Base-by-base conservation (phyloP, 768 basidiomycete species). In the Chalciporus piperatus region DNA sequence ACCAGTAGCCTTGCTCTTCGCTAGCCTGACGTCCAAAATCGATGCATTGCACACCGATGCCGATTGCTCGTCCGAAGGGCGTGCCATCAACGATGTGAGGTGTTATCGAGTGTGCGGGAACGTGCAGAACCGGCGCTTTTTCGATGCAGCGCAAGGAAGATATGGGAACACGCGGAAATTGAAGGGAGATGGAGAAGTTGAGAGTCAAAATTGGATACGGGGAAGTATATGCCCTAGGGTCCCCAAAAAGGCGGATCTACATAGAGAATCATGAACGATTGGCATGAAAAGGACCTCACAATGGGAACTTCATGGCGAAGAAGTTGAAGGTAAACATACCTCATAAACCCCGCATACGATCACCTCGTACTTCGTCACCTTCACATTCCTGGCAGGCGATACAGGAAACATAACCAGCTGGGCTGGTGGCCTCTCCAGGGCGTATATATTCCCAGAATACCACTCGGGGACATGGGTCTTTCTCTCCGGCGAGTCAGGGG, bases 401-500 rank as follows among this genome's bases (percentile, higher is more conserved):
- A 59, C 61, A 27, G 84, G 87, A 41, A 87, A 71, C 22, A 64
- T 66, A 30, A 84, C 74, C 30, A 70, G 51, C 50, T 78, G 80
- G 14, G 75, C 73, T 11, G 80, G 74, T 17, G 81, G 69, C 25
- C 72, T 70, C 51, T 82, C 77, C 68, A 87, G 74, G 20, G 74
- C 72, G 64, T 96, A 96, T n/a, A 96, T 83, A 63, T 96, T 91
- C 30, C 91, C 92, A n/a, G 81, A 69, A 64, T 86, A 78, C 92
- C 92, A 96, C 62, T 78, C 69, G 6, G 75, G 73, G 6, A 72
- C 58, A 37, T 52, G 48, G 0, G 56, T 45, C 45, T 48, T 41
- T 45, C 64, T 57, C 56, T 48, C 45, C 9, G 74, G 74, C 3
- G 68, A 60, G 16, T 58, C 52, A 28, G 67, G 47, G 11, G 62